Evolutionary conservation across 495 filamentous ascomycete species (phyloP), one percentile per base, ranked within the genome.

Genomic region (Immersiella caudata): DNA sequence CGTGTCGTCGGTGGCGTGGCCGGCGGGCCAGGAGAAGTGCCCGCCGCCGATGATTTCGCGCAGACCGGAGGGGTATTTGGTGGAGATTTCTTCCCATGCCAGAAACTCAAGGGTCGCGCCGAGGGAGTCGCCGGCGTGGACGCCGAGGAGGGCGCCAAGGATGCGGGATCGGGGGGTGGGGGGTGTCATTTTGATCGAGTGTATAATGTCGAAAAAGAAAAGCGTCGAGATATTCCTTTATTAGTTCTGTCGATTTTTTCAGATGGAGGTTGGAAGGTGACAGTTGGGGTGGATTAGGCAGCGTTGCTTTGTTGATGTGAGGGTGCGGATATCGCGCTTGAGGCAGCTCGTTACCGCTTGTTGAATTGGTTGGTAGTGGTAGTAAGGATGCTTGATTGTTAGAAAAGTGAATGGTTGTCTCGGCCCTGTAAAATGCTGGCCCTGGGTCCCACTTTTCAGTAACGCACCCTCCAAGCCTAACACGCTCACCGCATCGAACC

Each of bases 101-200:
- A 49, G n/a, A 63, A 78, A 78, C 35, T 78, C 76, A 29, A 74
- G 33, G 18, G 73, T 76, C 0, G 76, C 73, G 29, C 76, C 76
- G 40, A 78, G 74, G 40, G 70, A 56, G 62, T 78, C 76, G 67
- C 74, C 76, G 0, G 76, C 74, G 66, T 78, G 76, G 21, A 78
- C 69, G 33, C 71, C 76, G 18, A 78, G 73, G 16, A 78, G 70
- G 57, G 74, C 76, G 58, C 76, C 76, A 11, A 74, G 62, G 51
- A 70, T 68, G 24, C 74, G 67, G 33, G 70, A 55, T 1, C 55
- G 58, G 52, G 54, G 67, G 24, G 50, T 72, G 20, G 63, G 46
- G 1, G 24, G 63, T 8, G 29, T 2, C 66, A 71, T 71, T 27
- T 56, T 68, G 62, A 26, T 25, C n/a, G 22, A 18, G 7, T 58